These are phyloP conservation scores for Polysphondylium violaceum DNA, from an alignment of 78 protist genomes.

Conservation along the genomic window DNA sequence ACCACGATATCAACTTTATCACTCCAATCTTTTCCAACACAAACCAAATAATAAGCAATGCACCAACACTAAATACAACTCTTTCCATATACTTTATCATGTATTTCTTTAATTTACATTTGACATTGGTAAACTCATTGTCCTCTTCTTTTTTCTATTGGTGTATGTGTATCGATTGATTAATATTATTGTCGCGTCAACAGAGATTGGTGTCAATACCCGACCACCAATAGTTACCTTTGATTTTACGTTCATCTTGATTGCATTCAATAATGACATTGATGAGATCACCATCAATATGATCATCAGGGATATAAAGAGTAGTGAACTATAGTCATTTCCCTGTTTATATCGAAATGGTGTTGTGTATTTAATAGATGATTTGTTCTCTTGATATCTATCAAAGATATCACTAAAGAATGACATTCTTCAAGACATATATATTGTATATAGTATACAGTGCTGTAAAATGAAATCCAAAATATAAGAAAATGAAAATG, in stretches of 20 bases:
- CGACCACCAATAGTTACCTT: background rate
- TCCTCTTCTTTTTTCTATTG: too few relatives aligned
- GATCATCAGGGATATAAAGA: background rate
- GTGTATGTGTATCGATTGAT: background rate
- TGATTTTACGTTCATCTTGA: background rate
- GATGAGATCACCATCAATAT: constrained; percentile 4
- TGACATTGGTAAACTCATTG: background rate
- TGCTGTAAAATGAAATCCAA: too few relatives aligned
- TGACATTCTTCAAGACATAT: too few relatives aligned
- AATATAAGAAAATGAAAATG: too few relatives aligned
- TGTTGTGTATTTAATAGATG: too few relatives aligned
- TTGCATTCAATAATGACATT: constrained; percentile 15
- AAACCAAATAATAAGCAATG: constrained; percentile 6
- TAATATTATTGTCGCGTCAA: background rate
- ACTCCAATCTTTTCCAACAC: background rate
- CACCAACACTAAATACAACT: constrained; percentile 10
- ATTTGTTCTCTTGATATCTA: too few relatives aligned
- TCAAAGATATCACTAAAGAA: too few relatives aligned
- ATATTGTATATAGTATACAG: too few relatives aligned
- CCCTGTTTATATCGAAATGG: constrained; percentile 7
- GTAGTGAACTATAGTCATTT: constrained; percentile 18
- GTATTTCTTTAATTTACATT: constrained; percentile 8
- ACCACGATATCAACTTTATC: background rate
- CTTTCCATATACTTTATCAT: constrained; percentile 14
- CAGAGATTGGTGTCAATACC: background rate